Evolutionary conservation across 306 rosid genomes (phyloP).

Genomic region (Erythrophleum fordii): DNA sequence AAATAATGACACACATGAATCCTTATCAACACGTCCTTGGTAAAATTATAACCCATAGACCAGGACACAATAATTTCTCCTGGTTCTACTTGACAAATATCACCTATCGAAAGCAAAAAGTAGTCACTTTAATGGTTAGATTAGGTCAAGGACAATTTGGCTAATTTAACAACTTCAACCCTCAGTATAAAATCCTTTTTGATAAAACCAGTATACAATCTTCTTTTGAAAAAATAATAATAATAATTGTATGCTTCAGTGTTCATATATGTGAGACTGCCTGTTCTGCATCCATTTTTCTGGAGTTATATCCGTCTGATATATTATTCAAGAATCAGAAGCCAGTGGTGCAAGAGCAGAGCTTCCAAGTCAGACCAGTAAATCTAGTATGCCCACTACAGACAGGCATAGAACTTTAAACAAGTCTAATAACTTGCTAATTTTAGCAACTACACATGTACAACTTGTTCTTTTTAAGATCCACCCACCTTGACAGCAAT

Average conservation of each 20-base stretch:
- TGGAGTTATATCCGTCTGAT: neutral
- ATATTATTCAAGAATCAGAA: neutral
- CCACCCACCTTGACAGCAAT: neutral
- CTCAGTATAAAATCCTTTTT: neutral
- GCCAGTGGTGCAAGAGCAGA: neutral
- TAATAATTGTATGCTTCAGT: neutral
- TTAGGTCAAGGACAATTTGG: neutral
- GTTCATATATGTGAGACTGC: neutral
- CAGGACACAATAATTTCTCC: neutral
- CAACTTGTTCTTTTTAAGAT: neutral
- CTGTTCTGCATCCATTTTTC: neutral
- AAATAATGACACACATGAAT: neutral
- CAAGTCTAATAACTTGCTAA: neutral
- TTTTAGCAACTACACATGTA: neutral
- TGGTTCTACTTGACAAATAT: conserved; percentile 11
- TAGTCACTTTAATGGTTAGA: conserved; percentile 3
- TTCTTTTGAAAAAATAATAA: too few relatives aligned
- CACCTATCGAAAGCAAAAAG: conserved; percentile 13
- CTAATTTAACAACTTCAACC: neutral
- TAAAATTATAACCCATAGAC: neutral
- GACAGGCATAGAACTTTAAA: neutral
- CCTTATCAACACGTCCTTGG: neutral
- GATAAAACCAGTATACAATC: neutral
- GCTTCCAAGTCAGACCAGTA: neutral
- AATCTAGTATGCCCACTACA: neutral